Base-by-base conservation (phyloP, 768 basidiomycete genomes). In the Naganishia randhawae region DNA sequence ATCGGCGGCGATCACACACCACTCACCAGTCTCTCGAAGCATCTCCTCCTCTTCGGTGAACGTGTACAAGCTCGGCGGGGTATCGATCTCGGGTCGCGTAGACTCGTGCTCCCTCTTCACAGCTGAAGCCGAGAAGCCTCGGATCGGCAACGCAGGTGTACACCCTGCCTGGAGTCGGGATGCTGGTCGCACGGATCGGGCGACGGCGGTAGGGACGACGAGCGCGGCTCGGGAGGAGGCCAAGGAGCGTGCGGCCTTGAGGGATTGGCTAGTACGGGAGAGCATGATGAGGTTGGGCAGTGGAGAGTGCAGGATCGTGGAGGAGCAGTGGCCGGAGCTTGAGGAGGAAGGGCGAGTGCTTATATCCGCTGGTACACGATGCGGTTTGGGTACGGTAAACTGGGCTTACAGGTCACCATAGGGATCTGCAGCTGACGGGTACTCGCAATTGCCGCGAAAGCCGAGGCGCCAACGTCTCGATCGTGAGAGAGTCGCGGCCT, bases 41-140 rank as follows among this genome's bases (percentile, higher is more conserved):
- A 97, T 91, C 68, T 88, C 82, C 81, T 99, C 96, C 76, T 99
- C 96, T 33, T 97, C 93, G 4, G 92, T 92, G 73, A 92, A 94
- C 2, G 84, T 85, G 75, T 88, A 87, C 29, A 98, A 67, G 39
- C 71, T 73, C 6, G 76, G 66, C 0, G 76, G 77, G 7, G 77
- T 67, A 39, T 67, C 41, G 42, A 67, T 67, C 66, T 67, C 66
- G 22, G 66, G 66, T 8, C 66, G 39, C 10, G 54, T 67, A 4
- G 57, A 61, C 25, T 61, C 57, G 5, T 55, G 54, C 13, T 61
- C 57, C 57, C 33, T 39, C 57, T 22, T 61, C 11, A 61, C 37
- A 27, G 57, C 57, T 2, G 57, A 61, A 25, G 22, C 37, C 3
- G 39, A 42, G 25, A 61, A 61, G 3, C 14, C 35, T 2, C 57